Conservation (phyloP, 257 asterid species). For the Salvia miltiorrhiza region DNA sequence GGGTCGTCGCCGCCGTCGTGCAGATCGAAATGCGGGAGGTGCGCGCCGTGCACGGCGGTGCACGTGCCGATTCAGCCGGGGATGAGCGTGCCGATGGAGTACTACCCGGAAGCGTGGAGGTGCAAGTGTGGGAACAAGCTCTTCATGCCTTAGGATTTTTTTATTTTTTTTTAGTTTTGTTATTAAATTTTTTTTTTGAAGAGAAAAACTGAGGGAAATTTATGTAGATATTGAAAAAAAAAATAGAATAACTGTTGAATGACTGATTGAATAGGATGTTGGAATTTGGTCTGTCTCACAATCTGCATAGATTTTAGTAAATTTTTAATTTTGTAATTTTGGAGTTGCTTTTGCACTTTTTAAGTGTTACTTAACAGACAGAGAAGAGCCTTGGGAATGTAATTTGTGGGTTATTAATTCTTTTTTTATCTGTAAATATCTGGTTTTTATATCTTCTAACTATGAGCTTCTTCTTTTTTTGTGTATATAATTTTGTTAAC, state of each 20-base stretch:
- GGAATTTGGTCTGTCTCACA: slow-evolving; percentile 21
- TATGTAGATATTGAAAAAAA: slow-evolving; percentile 10
- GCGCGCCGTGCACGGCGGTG: slow-evolving; percentile 75
- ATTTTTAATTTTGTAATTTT: not conserved
- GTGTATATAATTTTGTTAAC: not conserved
- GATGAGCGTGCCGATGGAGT: slow-evolving; percentile 58
- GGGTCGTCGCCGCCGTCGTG: slow-evolving; percentile 90
- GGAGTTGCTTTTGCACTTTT: slow-evolving; percentile 9
- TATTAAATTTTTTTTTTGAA: no score
- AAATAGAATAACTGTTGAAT: slow-evolving; percentile 6
- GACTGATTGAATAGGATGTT: slow-evolving; percentile 15
- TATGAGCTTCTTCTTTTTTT: not conserved
- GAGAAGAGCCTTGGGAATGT: slow-evolving; percentile 42
- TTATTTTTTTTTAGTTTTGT: no score
- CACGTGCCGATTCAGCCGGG: slow-evolving; percentile 86
- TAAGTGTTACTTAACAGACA: slow-evolving; percentile 20
- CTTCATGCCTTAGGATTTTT: slow-evolving; percentile 55
- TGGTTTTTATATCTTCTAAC: not conserved
- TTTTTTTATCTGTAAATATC: not conserved
- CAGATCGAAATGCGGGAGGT: slow-evolving; percentile 75
- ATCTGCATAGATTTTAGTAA: slow-evolving; percentile 30
- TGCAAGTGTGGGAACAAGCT: slow-evolving; percentile 79
- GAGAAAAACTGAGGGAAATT: not conserved
- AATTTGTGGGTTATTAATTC: slow-evolving; percentile 25
- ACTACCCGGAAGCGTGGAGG: slow-evolving; percentile 92